Evolutionary conservation across 2,329 filamentous ascomycete species (phyloP), one percentile per base, ranked within the genome.

Genomic region (Microdochium trichocladiopsis): DNA sequence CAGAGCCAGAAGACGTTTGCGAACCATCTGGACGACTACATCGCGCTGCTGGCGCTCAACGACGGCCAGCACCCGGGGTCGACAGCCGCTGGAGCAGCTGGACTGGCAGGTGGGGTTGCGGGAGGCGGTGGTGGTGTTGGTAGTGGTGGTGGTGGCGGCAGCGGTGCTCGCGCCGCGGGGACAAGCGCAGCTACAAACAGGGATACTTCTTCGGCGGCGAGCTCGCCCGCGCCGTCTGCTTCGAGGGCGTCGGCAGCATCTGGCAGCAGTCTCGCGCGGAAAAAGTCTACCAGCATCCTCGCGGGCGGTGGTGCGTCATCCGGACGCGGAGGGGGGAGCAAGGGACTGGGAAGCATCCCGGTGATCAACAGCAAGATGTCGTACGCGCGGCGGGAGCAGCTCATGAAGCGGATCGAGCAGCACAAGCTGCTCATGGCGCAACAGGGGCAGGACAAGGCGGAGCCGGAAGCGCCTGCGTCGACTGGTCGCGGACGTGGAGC

Each of bases 1-100:
- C 83, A 86, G 58, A 90, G 86, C 24, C 87, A 90, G 64, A 90
- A 93, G 72, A 90, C 87, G 2, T 93, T 93, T 67, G 82, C 83
- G 56, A 91, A 94, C 70, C 86, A 93, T 66, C 77, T 93, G 48
- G 87, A 89, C 59, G 89, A 94, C 66, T 90, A 87, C 66, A 78
- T 88, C 59, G 88, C 88, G 9, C 72, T 83, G 60, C 73, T 76
- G 54, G 70, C 73, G n/a, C 70, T 72, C 25, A 66, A 68, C 49
- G 72, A 72, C 52, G 67, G 63, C 53, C 67, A 68, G 52, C 57
- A 41, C 51, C 36, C 43, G 11, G 31, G 37, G 49, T 2, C 16
- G 50, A 12, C 21, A 51, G 36, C 43, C 25, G 18, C 56, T 18
- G 56, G 71, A 16, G 61, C 66, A 2, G 59, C 67, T 4, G 62